A percentile compares a stretch with the other conserved stretches of the same genome.
Evolutionary conservation across 257 asterid species (phyloP).

Genomic region (Fraxinus cuspidata): DNA sequence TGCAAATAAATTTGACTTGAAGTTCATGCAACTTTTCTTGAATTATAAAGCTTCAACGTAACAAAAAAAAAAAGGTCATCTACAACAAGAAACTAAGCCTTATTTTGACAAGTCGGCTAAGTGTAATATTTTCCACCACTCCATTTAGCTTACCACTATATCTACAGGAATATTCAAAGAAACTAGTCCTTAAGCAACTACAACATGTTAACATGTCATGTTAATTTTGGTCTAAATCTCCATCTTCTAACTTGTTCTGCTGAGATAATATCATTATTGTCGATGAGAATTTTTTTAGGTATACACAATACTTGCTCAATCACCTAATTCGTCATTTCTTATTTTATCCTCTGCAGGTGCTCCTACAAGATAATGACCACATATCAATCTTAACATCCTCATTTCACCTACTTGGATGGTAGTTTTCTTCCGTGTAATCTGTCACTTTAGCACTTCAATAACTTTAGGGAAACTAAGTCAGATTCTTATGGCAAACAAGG

Average conservation of each 20-base stretch:
- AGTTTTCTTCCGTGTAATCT: neutral
- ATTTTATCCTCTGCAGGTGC: neutral
- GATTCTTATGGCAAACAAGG: neutral
- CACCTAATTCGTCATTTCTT: neutral
- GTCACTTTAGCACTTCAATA: neutral
- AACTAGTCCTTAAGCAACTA: neutral
- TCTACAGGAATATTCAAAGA: neutral
- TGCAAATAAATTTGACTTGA: neutral
- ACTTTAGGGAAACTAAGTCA: neutral
- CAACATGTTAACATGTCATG: neutral
- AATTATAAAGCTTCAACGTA: neutral
- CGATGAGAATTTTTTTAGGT: neutral
- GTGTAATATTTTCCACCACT: neutral
- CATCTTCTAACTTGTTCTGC: neutral
- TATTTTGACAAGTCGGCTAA: too few species aligned
- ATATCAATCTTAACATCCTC: slow-evolving; percentile 1
- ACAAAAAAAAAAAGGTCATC: neutral
- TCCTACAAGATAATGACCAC: neutral
- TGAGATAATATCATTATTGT: neutral
- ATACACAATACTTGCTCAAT: neutral
- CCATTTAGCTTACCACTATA: neutral
- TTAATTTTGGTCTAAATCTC: neutral
- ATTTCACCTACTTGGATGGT: neutral
- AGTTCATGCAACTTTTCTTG: neutral
- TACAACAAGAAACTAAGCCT: neutral